These are phyloP conservation scores for Geotrichum aggregatum DNA, from an alignment of 1,139 yeast species.

Conservation along the genomic window DNA sequence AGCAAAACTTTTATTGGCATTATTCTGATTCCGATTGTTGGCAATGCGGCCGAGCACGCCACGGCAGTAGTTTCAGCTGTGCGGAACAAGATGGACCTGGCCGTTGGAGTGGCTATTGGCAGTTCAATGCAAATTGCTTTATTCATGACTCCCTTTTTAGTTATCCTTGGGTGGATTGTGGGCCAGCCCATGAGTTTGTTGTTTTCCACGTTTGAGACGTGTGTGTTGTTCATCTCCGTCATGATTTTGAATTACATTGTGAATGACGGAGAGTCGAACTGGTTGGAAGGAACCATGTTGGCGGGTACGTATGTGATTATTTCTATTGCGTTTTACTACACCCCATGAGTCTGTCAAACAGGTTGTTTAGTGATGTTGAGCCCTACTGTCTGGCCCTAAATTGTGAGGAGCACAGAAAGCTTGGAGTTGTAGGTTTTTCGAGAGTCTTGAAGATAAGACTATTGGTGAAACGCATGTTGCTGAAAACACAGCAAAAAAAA, in stretches of 20 bases:
- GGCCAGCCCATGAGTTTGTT: conserved; percentile 90
- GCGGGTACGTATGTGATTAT: conserved; percentile 79
- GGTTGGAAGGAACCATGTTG: conserved; percentile 95
- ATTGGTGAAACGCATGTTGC: no score
- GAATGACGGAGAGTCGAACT: conserved; percentile 90
- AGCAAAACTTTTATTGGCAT: conserved; percentile 94
- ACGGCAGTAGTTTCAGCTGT: conserved; percentile 92
- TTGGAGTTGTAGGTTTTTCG: no score
- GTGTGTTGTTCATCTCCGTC: conserved; percentile 81
- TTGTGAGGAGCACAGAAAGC: no score
- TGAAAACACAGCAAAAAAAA: no score
- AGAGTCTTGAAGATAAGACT: no score
- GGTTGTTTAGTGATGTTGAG: no score
- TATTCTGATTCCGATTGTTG: conserved; percentile 90
- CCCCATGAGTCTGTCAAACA: background rate
- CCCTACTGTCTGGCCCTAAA: no score
- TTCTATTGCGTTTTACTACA: conserved; percentile 69
- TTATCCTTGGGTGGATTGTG: conserved; percentile 82
- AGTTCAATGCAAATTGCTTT: conserved; percentile 91
- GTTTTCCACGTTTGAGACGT: conserved; percentile 91
- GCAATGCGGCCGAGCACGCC: conserved; percentile 97
- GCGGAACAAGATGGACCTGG: conserved; percentile 95
- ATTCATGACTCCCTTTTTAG: conserved; percentile 93
- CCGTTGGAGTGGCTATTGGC: conserved; percentile 97
- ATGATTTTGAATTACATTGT: conserved; percentile 82